Evolutionary conservation across 2,329 filamentous ascomycete genomes (phyloP), one percentile per base, ranked within the genome.

Genomic region (Aciculosporium take): DNA sequence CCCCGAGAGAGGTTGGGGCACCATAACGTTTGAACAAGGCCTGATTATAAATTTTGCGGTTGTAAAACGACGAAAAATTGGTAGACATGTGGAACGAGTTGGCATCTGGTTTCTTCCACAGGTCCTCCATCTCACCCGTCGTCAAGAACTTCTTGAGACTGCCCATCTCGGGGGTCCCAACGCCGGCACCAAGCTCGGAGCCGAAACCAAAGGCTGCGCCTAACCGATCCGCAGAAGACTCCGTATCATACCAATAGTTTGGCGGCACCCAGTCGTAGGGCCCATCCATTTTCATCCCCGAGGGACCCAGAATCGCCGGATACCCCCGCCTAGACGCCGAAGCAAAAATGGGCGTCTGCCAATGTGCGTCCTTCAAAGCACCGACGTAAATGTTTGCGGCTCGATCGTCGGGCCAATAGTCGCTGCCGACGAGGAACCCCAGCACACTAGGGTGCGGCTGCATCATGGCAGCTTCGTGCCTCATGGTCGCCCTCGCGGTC

Each of bases 241-340:
- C 56, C 5, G 51, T 55, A 35, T 69, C 66, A 46, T 71, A 78
- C 75, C 74, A 81, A 56, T 80, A 80, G 46, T 71, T 76, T 0
- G 76, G 76, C 0, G 76, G 72, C 0, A 77, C 72, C 74, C 74
- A 81, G 50, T 79, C 76, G 48, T 81, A 81, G 0, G 76, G 76
- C 0, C 76, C 76, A 0, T 71, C 66, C 76, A 81, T 81, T 50
- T 78, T 79, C 68, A 81, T 71, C 1, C 76, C 76, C 0, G 70
- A 69, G 0, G 71, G 69, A 0, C 71, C 72, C 0, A 79, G 60
- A 1, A 61, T 52, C 7, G 63, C 47, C 0, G 75, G 69, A 41
- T 62, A 74, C 2, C 74, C 72, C 8, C 67, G 62, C 49, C 72
- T 71, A 2, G 67, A 65, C 0, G 75, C 76, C 0, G 74, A 75